A percentile compares a stretch with the other conserved stretches of the same genome.
Evolutionary conservation across 768 basidiomycete species (phyloP).

Genomic region (Amanita fuliginea): DNA sequence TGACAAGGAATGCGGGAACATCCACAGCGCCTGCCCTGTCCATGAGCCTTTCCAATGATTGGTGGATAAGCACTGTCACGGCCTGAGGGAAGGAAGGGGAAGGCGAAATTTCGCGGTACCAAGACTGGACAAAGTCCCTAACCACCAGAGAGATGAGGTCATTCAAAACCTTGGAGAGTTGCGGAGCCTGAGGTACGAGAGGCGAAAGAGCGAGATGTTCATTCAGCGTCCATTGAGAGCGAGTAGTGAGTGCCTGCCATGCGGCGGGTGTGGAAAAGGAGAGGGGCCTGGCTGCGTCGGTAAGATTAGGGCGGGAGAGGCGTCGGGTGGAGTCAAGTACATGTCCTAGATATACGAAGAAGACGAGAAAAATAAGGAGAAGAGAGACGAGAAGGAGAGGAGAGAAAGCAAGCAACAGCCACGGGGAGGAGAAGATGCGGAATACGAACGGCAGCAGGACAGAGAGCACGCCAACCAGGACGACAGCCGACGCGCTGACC

Average conservation of each 20-base stretch:
- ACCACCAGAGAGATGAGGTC: conserved; percentile 74
- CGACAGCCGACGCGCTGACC: conserved; percentile 31
- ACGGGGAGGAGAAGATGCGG: conserved; percentile 55
- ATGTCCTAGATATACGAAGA: conserved; percentile 47
- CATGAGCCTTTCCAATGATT: conserved; percentile 47
- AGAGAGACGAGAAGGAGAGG: conserved; percentile 45
- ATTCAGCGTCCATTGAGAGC: conserved; percentile 83
- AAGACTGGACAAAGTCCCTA: conserved; percentile 78
- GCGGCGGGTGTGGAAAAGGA: conserved; percentile 89
- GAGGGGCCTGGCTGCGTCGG: conserved; percentile 57
- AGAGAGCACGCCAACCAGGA: conserved; percentile 46
- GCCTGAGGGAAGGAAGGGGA: conserved; percentile 85
- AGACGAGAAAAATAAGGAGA: conserved; percentile 36
- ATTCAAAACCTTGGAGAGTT: conserved; percentile 64
- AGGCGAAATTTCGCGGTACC: conserved; percentile 82
- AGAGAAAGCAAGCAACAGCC: conserved; percentile 50
- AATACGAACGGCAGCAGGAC: conserved; percentile 42
- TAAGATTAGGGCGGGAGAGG: conserved; percentile 25
- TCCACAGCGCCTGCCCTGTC: conserved; percentile 52
- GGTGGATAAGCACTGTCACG: conserved; percentile 66
- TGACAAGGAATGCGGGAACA: conserved; percentile 64
- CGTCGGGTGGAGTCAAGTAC: conserved; percentile 38
- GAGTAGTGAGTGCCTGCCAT: conserved; percentile 83
- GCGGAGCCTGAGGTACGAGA: conserved; percentile 50
- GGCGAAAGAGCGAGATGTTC: conserved; percentile 58